Evolutionary conservation across 148 eudicot genomes (phyloP), one percentile per base, ranked within the genome.

Genomic region (Persicaria tinctoria): DNA sequence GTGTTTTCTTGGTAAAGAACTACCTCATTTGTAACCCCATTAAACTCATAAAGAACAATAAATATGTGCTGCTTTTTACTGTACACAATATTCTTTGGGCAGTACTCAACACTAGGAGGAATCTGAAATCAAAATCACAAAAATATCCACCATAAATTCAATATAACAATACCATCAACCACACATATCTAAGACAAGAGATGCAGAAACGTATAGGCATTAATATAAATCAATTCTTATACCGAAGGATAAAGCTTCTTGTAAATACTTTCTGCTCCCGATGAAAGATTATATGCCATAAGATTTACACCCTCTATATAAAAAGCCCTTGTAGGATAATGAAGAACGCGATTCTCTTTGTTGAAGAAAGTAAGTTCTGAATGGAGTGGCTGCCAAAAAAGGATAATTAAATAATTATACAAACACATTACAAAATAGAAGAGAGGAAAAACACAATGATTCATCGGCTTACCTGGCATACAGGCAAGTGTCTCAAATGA

Each of bases 241-340:
- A 95, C 98, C 88, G 96, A 80, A 62, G 84, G 78, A 79, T 89
- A 85, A 70, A 95, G 97, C 83, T 90, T 92, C 83, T 92, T 95
- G 85, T 95, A 92, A 75, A 87, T 82, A 83, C 76, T 95, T 68
- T 95, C 98, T 44, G 64, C 83, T 85, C 98, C 98, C 76, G 98
- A 86, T 72, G 90, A 81, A 68, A 95, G 83, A 82, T 87, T 95
- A 78, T 90, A 85, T 27, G 93, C 91, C 93, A 90, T 86, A 62
- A 95, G 96, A 79, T 95, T 95, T 75, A 83, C 78, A 75, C 96
- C 96, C 73, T 95, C 98, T 23, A 85, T 68, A 76, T 89, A 95
- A 72, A 95, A 95, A 50, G 93, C 96, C 84, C 98, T 89, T 75
- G 87, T 88, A 76, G 98, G 97, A 85, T 95, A 95, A 71, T 92